Evolutionary conservation across 345 rosid genomes (phyloP), one percentile per base, ranked within the genome.

Genomic region (Citrus sp.): DNA sequence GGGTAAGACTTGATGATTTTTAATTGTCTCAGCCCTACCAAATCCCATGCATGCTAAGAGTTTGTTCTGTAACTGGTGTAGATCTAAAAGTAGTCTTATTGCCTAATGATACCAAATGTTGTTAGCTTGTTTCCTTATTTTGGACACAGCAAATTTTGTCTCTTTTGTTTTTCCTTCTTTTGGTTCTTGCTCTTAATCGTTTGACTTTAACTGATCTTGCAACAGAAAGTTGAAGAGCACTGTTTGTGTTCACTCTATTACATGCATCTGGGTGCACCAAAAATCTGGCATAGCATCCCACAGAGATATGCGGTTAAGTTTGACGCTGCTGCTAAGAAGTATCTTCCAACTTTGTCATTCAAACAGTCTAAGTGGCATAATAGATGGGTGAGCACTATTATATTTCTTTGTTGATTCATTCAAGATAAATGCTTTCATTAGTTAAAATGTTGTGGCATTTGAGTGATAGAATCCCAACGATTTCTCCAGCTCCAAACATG

Each of bases 151-250:
- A 42, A 10, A 78, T 80, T 13, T 4, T 56, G 38, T 75, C 46
- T 16, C 67, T 19, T 18, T 37, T 54, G n/a, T 59, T 70, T 25
- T 59, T 27, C 61, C 61, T 19, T 59, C 30, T 7, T 24, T 77
- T 42, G 55, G 32, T 77, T n/a, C 51, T 65, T 27, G n/a, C 46
- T 74, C 38, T 35, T 67, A 27, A 77, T 77, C 66, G 51, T 79
- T 77, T 66, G 46, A 46, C 70, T 79, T 78, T 66, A 55, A 46
- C 70, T 80, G 77, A 54, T 67, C 70, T 86, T 82, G 71, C 58
- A 65, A 83, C 93, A 91, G 98, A 89, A 87, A 76, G 85, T 83
- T 71, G 91, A 89, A 87, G 89, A 88, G 78, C 94, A 89, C 82
- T 86, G 86, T 78, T 81, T 93, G 75, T 88, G 90, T 81, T 82